Evolutionary conservation across 1,284 basidiomycete species (phyloP), one percentile per base, ranked within the genome.

Genomic region (Apiotrichum gamsii): DNA sequence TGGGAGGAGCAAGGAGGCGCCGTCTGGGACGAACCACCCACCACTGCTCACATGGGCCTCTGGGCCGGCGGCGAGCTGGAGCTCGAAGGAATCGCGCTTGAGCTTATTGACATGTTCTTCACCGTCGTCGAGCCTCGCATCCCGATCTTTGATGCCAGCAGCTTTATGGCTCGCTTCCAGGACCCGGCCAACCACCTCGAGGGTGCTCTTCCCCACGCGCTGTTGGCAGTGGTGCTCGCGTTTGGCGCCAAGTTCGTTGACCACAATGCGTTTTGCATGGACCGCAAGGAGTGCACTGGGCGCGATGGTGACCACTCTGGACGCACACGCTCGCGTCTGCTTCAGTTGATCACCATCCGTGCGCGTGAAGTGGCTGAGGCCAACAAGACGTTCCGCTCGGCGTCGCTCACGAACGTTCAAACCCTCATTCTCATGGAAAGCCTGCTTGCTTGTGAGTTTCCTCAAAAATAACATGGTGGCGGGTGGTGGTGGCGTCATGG

Each of bases 241-340:
- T 93, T 87, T 84, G 90, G 90, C 18, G 83, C 87, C 34, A 89
- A 90, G 60, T 94, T 94, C 67, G 87, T 86, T 10, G 88, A 93
- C 59, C 85, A 91, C 64, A 82, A 84, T 0, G 72, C 90, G 52
- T 79, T 94, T 38, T 76, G 82, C 6, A 79, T 82, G 23, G 90
- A 94, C 72, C 78, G 89, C 36, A 76, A 78, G 41, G 81, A 82
- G 54, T 57, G 61, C 21, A 58, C 60, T 2, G 49, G 47, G 1
- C 47, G 62, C 3, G 61, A 66, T 37, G 39, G 37, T 3, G 38
- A 45, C 19, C 28, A 50, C 5, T 31, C 21, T 8, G 51, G 53
- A 5, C 48, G 57, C 13, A 47, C 54, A 18, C 51, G 88, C 59
- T 88, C 87, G 64, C 70, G 82, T 21, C 75, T 95, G 9, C 84